Percentiles rank a stretch among this genome's conserved stretches.
phyloP scores from a whole-genome alignment of 2,329 filamentous ascomycete species.

The Harringtonia aguacate region DNA sequence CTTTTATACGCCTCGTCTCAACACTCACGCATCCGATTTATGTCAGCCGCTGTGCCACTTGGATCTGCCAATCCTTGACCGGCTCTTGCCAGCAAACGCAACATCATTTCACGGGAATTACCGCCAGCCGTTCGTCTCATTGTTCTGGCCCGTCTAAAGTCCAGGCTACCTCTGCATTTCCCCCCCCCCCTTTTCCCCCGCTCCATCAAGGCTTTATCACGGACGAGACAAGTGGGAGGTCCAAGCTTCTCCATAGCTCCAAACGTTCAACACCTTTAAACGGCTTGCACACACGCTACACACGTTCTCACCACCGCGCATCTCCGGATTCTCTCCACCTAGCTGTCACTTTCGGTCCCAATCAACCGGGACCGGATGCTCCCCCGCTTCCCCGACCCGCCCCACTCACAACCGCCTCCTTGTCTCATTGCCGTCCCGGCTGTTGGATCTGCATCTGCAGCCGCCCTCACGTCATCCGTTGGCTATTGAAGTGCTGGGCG shows the following conservation, averaged over 20 bases:
- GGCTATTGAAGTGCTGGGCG: neutral
- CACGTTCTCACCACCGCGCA: neutral
- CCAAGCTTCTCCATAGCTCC: neutral
- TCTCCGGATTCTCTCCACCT: neutral
- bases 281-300: neutral
- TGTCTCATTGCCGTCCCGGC: neutral
- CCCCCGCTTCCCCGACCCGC: neutral
- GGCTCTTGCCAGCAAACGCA: neutral
- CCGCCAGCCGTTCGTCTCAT: neutral
- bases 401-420: neutral
- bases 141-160: constrained; percentile 1
- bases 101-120: constrained; percentile 2
- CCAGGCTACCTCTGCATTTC: neutral
- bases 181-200: constrained; percentile 1
- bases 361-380: neutral
- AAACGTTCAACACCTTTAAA: neutral
- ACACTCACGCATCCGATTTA: neutral
- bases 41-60: too few species aligned
- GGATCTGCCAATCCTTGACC: neutral
- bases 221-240: neutral
- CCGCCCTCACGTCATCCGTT: neutral
- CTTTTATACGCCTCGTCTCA: too few species aligned
- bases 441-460: too few species aligned
- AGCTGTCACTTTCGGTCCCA: neutral
- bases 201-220: constrained; percentile 4